Conservation (phyloP, 306 rosid species). For the Psophocarpus tetragonolobus region DNA sequence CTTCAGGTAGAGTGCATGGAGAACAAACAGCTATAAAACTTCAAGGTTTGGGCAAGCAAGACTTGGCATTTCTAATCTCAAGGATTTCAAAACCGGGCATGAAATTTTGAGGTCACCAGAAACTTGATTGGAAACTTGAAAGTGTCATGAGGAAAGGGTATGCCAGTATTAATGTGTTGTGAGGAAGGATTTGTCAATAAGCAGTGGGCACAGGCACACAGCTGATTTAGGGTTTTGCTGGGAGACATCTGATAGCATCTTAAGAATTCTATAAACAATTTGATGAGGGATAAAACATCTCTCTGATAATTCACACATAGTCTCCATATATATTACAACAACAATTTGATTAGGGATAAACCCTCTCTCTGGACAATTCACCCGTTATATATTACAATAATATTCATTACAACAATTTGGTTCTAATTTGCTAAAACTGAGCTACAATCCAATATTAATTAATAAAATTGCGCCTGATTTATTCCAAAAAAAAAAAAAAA, state of each 20-base stretch:
- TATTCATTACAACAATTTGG: not conserved
- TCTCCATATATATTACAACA: not conserved
- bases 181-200: not conserved
- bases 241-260: not conserved
- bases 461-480: not conserved
- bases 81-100: not conserved
- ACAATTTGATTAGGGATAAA: too few relatives aligned
- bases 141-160: not conserved
- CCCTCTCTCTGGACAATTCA: too few relatives aligned
- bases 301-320: not conserved
- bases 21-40: not conserved
- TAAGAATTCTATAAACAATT: conserved; percentile 7
- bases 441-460: not conserved
- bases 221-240: not conserved
- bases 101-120: not conserved
- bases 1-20: not conserved
- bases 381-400: not conserved
- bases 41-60: not conserved
- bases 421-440: conserved; percentile 24
- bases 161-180: not conserved
- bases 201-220: not conserved
- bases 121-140: not conserved
- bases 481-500: too few relatives aligned
- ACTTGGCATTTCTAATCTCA: not conserved
- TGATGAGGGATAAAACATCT: not conserved